Evolutionary conservation across 768 basidiomycete genomes (phyloP).

Genomic region (Clitopilus passeckerianus): DNA sequence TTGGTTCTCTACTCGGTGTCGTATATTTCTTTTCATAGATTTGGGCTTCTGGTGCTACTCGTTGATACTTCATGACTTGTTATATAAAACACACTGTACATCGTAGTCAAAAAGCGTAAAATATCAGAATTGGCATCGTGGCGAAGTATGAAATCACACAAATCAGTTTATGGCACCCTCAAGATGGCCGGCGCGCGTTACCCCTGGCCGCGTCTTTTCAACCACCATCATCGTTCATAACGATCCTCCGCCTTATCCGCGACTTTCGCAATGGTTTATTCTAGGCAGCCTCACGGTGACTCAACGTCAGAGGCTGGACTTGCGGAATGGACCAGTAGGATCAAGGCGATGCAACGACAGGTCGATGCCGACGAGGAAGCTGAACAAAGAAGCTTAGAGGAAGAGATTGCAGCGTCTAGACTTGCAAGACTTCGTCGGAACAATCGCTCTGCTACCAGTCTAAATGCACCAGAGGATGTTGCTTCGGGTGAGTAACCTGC

Average conservation of each 20-base stretch:
- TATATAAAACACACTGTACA: no score
- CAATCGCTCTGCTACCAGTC: background rate
- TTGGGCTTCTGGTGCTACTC: background rate
- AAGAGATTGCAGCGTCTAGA: conserved; percentile 55
- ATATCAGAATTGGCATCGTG: background rate
- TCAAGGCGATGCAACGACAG: conserved; percentile 75
- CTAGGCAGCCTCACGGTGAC: background rate
- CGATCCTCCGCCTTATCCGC: background rate
- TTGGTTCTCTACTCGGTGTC: background rate
- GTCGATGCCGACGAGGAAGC: conserved; percentile 79
- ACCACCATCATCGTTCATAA: background rate
- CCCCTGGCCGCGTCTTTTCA: background rate
- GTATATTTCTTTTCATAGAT: background rate
- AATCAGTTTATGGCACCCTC: conserved; percentile 1
- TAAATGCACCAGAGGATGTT: background rate
- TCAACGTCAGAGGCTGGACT: conserved; percentile 60
- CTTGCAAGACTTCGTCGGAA: conserved; percentile 40
- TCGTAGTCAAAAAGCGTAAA: background rate
- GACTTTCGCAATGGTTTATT: background rate
- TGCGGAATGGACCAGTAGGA: conserved; percentile 79
- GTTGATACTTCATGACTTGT: no score
- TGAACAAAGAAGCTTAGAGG: conserved; percentile 65
- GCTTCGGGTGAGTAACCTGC: background rate
- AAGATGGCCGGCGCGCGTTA: background rate
- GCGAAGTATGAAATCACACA: background rate